Evolutionary conservation across 768 basidiomycete genomes (phyloP), one percentile per base, ranked within the genome.

Genomic region (Tylopilus plumbeoviolaceoides): DNA sequence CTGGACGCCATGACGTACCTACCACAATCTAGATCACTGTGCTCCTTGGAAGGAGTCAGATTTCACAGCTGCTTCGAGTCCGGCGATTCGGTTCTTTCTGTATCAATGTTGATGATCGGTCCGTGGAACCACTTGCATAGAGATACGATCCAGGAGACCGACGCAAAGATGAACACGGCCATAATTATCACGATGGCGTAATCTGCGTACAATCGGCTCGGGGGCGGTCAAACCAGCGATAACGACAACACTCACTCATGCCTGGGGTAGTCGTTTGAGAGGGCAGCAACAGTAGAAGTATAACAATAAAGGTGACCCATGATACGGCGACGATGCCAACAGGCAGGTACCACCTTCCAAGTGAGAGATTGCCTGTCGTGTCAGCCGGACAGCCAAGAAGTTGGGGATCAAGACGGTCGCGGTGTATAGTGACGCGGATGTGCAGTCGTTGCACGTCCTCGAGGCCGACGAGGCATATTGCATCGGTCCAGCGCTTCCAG

Each of bases 361-460:
- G 73, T 40, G 69, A 67, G 66, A 88, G 71, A 98, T 98, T 57
- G 93, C 94, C 6, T 97, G 95, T 68, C 85, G 94, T 18, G 91
- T 98, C 41, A 95, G 95, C 50, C 85, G 89, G 23, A 95, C 94
- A 0, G 91, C 91, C 3, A 83, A 77, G 68, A 89, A 87, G 64
- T 75, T 97, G 4, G 94, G 95, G 0, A 87, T 97, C 66, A 85
- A 81, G 77, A 93, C 91, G 0, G 94, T 97, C 15, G 93, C 93
- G 0, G 89, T 98, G 7, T 97, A 88, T 65, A 91, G 89, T 55
- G 91, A 95, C 44, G 91, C 83, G 7, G 95, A 98, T 59, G 80
- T 75, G 47, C 76, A 86, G 63, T 79, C 91, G 0, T 67, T 95
- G 54, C 95, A 98, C 67, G 92, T 95, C 21, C 72, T 82, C 56